These are phyloP conservation scores for Pseudogymnoascus sp. DNA, from an alignment of 2,329 filamentous ascomycete species.

Conservation along the genomic window DNA sequence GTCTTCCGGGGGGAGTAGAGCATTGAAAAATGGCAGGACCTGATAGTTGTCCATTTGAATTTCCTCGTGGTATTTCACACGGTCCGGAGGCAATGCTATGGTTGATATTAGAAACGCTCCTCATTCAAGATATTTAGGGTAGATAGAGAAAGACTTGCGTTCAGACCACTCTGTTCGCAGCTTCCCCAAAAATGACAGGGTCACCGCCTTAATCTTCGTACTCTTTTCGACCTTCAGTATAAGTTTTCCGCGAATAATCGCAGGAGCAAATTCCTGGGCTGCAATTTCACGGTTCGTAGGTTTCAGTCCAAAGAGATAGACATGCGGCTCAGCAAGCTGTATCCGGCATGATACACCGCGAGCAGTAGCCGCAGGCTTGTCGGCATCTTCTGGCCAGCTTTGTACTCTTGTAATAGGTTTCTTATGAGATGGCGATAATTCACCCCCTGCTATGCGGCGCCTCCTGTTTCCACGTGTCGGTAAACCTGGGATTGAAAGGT, in stretches of 20 bases:
- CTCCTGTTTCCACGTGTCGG: not conserved
- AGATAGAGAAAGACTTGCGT: constrained; percentile 47
- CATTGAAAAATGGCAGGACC: constrained; percentile 88
- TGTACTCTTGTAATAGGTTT: constrained; percentile 30
- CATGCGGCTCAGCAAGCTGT: constrained; percentile 67
- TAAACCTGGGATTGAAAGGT: not conserved
- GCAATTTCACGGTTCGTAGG: constrained; percentile 49
- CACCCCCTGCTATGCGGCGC: constrained; percentile 22
- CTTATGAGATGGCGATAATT: constrained; percentile 27
- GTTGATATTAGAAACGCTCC: not conserved
- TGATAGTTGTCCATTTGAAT: constrained; percentile 75
- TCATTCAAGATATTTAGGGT: constrained; percentile 9
- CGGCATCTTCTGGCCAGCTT: constrained; percentile 42
- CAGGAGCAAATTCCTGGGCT: constrained; percentile 41
- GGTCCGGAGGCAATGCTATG: constrained; percentile 74
- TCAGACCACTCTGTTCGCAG: constrained; percentile 95
- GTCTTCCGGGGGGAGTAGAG: constrained; percentile 54
- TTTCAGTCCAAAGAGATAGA: constrained; percentile 74
- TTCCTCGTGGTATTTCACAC: constrained; percentile 75
- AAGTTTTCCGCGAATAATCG: constrained; percentile 77
- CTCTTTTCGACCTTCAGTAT: constrained; percentile 79
- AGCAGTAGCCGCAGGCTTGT: constrained; percentile 66
- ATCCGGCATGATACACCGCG: constrained; percentile 71
- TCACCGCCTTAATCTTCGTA: constrained; percentile 86
- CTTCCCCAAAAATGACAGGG: constrained; percentile 75